These are phyloP conservation scores for Trichoderma lentiforme DNA, from an alignment of 2,329 filamentous ascomycete species.

Conservation along the genomic window DNA sequence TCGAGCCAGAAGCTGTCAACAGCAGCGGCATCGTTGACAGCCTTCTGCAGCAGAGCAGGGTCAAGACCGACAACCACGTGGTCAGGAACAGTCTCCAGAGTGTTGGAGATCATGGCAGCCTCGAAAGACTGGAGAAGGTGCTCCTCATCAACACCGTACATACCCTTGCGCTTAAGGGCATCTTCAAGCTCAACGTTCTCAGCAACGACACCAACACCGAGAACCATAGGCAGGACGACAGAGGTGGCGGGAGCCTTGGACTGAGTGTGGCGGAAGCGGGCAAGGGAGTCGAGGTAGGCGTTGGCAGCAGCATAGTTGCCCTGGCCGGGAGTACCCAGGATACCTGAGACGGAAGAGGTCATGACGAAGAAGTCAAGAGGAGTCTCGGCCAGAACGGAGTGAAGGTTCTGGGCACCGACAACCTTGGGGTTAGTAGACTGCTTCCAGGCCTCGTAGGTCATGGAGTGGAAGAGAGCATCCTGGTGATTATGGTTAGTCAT, in stretches of 20 bases:
- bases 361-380: conserved; percentile 33
- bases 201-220: conserved; percentile 35
- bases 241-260: conserved; percentile 27
- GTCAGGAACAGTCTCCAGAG: background rate
- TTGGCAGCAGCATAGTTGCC: conserved; percentile 33
- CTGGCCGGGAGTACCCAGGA: conserved; percentile 31
- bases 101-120: background rate
- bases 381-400: conserved; percentile 25
- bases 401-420: conserved; percentile 26
- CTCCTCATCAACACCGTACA: conserved; percentile 33
- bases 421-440: conserved; percentile 27
- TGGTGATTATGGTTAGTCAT: background rate
- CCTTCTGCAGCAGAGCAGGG: conserved; percentile 21
- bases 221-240: conserved; percentile 33
- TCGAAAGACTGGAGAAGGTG: conserved; percentile 31
- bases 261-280: conserved; percentile 25
- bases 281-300: conserved; percentile 34
- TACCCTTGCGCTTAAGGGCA: conserved; percentile 33
- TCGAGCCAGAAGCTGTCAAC: background rate
- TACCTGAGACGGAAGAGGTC: conserved; percentile 27
- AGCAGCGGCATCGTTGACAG: conserved; percentile 15
- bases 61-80: conserved; percentile 31
- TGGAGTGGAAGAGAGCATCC: conserved; percentile 28
- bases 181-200: conserved; percentile 36
- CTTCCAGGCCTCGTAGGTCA: conserved; percentile 26